Percentiles rank a stretch among this genome's conserved stretches.
These are phyloP conservation scores for Nidularia sp. DNA, from an alignment of 768 basidiomycete genomes.

Conservation along the genomic window DNA sequence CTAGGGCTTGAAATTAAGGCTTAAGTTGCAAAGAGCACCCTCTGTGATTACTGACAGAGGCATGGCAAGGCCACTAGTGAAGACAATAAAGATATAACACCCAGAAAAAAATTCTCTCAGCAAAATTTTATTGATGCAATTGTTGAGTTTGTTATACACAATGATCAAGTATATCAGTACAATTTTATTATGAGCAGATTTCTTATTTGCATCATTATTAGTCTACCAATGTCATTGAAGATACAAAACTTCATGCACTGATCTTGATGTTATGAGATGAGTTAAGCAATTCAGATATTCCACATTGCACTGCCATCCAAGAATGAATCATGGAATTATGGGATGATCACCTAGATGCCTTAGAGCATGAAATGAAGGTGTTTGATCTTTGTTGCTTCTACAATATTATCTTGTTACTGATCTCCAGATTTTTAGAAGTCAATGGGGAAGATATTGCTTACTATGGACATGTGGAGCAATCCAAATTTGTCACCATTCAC, in stretches of 20 bases:
- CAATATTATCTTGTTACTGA: neutral
- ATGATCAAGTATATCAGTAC: neutral
- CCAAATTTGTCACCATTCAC: neutral
- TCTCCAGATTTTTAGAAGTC: neutral
- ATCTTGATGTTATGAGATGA: neutral
- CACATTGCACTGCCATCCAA: neutral
- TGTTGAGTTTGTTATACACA: neutral
- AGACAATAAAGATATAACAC: no score
- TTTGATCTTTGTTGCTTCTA: neutral
- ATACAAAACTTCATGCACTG: neutral
- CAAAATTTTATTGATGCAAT: neutral
- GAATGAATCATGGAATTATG: neutral
- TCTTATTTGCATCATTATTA: neutral
- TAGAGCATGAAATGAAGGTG: neutral
- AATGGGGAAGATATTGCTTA: neutral
- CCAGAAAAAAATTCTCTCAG: neutral
- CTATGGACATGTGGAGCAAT: neutral
- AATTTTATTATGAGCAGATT: neutral
- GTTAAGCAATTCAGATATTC: neutral
- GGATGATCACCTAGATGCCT: neutral
- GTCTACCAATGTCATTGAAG: neutral
- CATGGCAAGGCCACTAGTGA: no score
- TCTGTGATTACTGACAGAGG: no score
- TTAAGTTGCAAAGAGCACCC: no score
- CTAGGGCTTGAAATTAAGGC: no score